Evolutionary conservation across 2,329 filamentous ascomycete genomes (phyloP), one percentile per base, ranked within the genome.

Genomic region (Penicillium paneum): DNA sequence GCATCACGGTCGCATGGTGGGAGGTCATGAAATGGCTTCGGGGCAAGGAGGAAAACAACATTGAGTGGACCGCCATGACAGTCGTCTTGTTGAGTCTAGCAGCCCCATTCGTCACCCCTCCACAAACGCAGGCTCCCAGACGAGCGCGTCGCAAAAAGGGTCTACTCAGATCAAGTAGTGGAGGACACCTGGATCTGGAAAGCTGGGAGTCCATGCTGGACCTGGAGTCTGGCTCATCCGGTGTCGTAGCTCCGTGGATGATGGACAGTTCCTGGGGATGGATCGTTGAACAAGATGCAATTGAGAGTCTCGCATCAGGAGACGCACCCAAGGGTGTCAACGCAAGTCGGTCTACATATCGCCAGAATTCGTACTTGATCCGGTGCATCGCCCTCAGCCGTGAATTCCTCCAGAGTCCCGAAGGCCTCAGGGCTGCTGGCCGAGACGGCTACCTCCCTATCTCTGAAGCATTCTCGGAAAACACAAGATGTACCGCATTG

Each of bases 11-110:
- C 10, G 84, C 82, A 2, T 92, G 89, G 87, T 89, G 88, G 81
- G 86, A 90, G 66, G 79, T 83, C 19, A 81, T 88, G 72, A 83
- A 84, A 57, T 93, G 89, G 89, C 76, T 90, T 38, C 74, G 76
- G 36, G 60, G 72, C 11, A 79, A 80, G 52, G 75, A 79, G 4
- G 72, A 78, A 13, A 71, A 73, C 3, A 80, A 87, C 57, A 54
- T 75, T 1, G 89, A 92, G 69, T 92, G 88, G 88, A 87, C 86
- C 4, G 83, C 85, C 2, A 69, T 88, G 43, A 78, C 84, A 3
- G 78, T 89, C 10, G 76, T 87, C 10, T 71, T 92, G 3, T 80
- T 90, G 42, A 77, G 83, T 3, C 78, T 88, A 54, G 87, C 84
- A 48, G 72, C 90, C 15, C 81, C 80, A 10, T 79, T 89, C 19